Evolutionary conservation across 495 filamentous ascomycete species (phyloP), one percentile per base, ranked within the genome.

Genomic region (Penicillium malachiteum): DNA sequence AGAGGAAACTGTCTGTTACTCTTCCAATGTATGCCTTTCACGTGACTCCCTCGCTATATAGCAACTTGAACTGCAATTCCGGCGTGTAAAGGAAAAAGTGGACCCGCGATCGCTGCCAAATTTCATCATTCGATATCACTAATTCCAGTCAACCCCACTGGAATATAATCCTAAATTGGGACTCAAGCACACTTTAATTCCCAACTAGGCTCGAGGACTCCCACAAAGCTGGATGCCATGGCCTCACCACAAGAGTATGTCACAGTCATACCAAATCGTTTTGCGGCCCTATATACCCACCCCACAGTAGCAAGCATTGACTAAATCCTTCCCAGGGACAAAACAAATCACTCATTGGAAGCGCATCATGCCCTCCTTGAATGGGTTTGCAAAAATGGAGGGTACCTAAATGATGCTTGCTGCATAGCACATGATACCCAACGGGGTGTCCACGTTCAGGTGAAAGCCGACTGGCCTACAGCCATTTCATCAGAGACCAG

Each of bases 381-480:
- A 51, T 82, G 80, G 80, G 67, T 79, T 41, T 43, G 50, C 42
- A 53, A 52, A 7, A 54, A 81, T 55, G 75, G 73, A 11, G 80
- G 78, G 42, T 62, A 65, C 10, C 62, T 80, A 38, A 66, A 76
- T 52, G 67, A 74, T 30, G 63, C 58, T 52, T 69, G 79, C 5
- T 62, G 73, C 30, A 65, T 82, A 26, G 68, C 70, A 21, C 57
- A 72, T 31, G 70, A 79, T 55, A 63, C 65, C 30, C 48, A 58
- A n/a, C 70, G 70, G 31, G 80, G 79, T 43, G 71, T 80, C 5
- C 75, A 83, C 59, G 60, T 78, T 12, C 71, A 77, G 58, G 77
- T 78, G 41, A 68, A 62, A 41, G 54, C 57, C 43, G 63, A 65
- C 50, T 61, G 60, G 67, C 49, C 57, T 7, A 37, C 60, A 3